Percentiles rank a stretch among this genome's conserved stretches.
Conservation (phyloP, 805 yeast species). For the Candida orba region DNA sequence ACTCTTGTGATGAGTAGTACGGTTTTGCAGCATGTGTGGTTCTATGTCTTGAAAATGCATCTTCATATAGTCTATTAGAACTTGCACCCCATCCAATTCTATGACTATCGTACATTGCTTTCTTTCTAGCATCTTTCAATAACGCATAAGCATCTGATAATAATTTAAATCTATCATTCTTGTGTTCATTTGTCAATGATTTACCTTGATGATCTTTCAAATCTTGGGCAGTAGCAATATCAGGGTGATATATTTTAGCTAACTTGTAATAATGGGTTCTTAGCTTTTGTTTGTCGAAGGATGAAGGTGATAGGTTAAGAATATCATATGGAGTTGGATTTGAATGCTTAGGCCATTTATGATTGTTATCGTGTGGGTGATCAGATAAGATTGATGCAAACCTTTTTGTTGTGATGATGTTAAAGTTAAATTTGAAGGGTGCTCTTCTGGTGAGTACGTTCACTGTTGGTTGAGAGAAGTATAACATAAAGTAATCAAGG, state of each 20-base stretch:
- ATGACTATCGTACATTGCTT: slow-evolving; percentile 39
- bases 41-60: slow-evolving; percentile 7
- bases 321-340: slow-evolving; percentile 70
- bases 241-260: slow-evolving; percentile 83
- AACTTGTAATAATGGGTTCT: slow-evolving; percentile 47
- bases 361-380: slow-evolving; percentile 8
- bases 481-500: too few species aligned
- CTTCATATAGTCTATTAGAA: slow-evolving; percentile 1
- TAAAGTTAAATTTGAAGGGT: too few species aligned
- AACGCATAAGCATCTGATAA: slow-evolving; percentile 54
- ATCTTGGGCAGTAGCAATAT: slow-evolving; percentile 30
- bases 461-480: too few species aligned
- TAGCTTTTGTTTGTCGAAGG: slow-evolving; percentile 32
- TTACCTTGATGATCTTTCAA: slow-evolving; percentile 25
- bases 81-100: slow-evolving; percentile 38
- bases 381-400: slow-evolving; percentile 1
- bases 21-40: background rate
- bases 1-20: slow-evolving; percentile 28
- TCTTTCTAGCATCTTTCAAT: slow-evolving; percentile 37
- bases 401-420: slow-evolving; percentile 1
- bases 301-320: slow-evolving; percentile 34
- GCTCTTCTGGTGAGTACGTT: too few species aligned
- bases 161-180: slow-evolving; percentile 37
- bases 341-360: slow-evolving; percentile 49
- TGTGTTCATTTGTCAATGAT: slow-evolving; percentile 27